These are phyloP conservation scores for Antrodiella citrinella DNA, from an alignment of 768 basidiomycete species.

Conservation along the genomic window DNA sequence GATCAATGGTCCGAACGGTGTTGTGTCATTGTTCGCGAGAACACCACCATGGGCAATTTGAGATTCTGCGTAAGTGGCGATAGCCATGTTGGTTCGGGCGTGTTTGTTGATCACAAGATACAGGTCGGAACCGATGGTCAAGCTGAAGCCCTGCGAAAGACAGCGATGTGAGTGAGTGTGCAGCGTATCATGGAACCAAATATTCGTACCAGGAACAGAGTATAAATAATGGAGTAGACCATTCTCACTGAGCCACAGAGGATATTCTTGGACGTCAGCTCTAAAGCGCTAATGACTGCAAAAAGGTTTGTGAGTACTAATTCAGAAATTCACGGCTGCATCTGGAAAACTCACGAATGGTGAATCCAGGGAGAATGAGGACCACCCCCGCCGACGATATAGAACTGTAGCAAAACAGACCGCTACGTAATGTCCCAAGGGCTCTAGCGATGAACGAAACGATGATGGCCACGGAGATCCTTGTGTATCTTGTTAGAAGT, in stretches of 20 bases:
- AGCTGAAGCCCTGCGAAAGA: constrained; percentile 59
- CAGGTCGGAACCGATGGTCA: constrained; percentile 78
- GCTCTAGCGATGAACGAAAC: constrained; percentile 79
- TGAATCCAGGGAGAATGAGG: constrained; percentile 85
- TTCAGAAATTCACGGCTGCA: not conserved
- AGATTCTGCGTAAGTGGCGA: constrained; percentile 21
- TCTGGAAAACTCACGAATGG: constrained; percentile 47
- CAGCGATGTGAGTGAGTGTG: not conserved
- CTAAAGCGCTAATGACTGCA: constrained; percentile 68
- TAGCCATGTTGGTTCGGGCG: constrained; percentile 33
- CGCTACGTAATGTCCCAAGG: constrained; percentile 65
- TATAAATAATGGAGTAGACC: constrained; percentile 83
- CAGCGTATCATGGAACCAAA: not conserved
- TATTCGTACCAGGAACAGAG: constrained; percentile 58
- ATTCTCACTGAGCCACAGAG: constrained; percentile 77
- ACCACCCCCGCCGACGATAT: constrained; percentile 87
- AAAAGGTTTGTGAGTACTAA: not conserved
- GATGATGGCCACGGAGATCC: constrained; percentile 78
- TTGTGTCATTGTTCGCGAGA: constrained; percentile 16
- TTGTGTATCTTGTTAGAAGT: constrained; percentile 19
- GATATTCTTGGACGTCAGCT: constrained; percentile 74
- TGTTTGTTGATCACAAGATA: constrained; percentile 62
- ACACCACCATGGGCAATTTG: constrained; percentile 46
- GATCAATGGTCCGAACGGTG: constrained; percentile 14
- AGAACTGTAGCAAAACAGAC: constrained; percentile 83